phyloP scores from a whole-genome alignment of 1,139 yeast species.

The Geotrichum candidum region DNA sequence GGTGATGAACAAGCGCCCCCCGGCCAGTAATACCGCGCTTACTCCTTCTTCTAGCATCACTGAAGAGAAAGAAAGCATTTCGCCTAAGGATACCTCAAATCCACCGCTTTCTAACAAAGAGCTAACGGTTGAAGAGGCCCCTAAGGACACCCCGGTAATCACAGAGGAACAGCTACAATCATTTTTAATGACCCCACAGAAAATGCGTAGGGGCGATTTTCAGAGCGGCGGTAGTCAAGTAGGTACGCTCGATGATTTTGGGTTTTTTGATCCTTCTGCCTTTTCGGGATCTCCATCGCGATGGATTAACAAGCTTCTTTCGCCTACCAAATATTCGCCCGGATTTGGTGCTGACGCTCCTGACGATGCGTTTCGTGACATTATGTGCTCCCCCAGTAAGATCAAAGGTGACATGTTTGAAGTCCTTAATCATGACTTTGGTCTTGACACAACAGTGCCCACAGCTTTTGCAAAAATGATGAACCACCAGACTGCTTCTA shows the following conservation, averaged over 20 bases:
- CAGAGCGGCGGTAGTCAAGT: not conserved
- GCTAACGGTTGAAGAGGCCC: not conserved
- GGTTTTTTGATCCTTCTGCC: conserved; percentile 6
- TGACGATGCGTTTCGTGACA: conserved; percentile 6
- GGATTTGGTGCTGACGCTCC: conserved; percentile 2
- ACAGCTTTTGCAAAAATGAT: conserved; percentile 4
- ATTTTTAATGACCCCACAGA: conserved; percentile 4
- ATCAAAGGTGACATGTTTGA: conserved; percentile 4
- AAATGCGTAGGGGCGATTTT: not conserved
- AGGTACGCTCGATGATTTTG: conserved; percentile 9
- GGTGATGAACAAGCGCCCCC: not conserved
- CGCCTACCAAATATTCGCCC: conserved; percentile 5
- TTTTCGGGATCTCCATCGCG: conserved; percentile 16
- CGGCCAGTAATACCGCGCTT: not conserved
- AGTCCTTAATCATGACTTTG: conserved; percentile 2
- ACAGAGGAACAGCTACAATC: conserved; percentile 2
- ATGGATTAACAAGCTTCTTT: conserved; percentile 10
- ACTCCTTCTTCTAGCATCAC: not conserved
- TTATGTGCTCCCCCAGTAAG: conserved; percentile 13
- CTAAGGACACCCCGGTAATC: not conserved
- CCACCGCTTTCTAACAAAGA: not conserved
- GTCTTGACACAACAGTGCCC: conserved; percentile 1
- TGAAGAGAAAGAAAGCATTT: conserved; percentile 9
- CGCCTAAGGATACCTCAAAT: not conserved
- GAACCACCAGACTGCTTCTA: not conserved